Conservation (phyloP, 2,329 filamentous ascomycete species). For the Curvularia spicifera region DNA sequence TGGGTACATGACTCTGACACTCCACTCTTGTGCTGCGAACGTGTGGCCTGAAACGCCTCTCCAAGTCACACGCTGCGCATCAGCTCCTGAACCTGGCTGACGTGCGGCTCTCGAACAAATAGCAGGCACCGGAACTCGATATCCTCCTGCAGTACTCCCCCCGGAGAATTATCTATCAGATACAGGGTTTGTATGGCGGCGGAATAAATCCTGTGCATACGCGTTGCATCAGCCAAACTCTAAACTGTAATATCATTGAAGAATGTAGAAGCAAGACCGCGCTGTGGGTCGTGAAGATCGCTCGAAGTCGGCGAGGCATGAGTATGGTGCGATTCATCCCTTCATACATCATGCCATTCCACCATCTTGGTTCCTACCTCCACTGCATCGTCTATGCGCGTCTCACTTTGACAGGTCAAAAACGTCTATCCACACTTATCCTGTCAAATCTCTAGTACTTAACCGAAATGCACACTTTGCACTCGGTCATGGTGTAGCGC, state of each 20-base stretch:
- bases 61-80: constrained; percentile 13
- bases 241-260: constrained; percentile 3
- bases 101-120: constrained; percentile 3
- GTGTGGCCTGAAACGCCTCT: constrained; percentile 19
- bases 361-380: constrained; percentile 7
- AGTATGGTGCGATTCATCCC: neutral
- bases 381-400: constrained; percentile 12
- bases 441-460: constrained; percentile 13
- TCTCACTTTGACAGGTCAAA: constrained; percentile 10
- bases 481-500: constrained; percentile 17
- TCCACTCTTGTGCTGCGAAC: constrained; percentile 22
- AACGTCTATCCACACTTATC: constrained; percentile 5
- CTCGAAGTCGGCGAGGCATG: neutral
- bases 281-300: neutral
- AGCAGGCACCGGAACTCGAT: constrained; percentile 8
- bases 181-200: constrained; percentile 17
- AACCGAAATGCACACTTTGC: constrained; percentile 11
- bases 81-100: constrained; percentile 8
- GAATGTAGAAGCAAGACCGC: constrained; percentile 1
- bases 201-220: constrained; percentile 14
- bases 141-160: constrained; percentile 14
- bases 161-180: constrained; percentile 11
- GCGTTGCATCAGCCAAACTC: constrained; percentile 10
- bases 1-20: constrained; percentile 17
- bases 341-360: neutral